phyloP scores from a whole-genome alignment of 2,329 filamentous ascomycete species.

The Colletotrichum higginsianum region DNA sequence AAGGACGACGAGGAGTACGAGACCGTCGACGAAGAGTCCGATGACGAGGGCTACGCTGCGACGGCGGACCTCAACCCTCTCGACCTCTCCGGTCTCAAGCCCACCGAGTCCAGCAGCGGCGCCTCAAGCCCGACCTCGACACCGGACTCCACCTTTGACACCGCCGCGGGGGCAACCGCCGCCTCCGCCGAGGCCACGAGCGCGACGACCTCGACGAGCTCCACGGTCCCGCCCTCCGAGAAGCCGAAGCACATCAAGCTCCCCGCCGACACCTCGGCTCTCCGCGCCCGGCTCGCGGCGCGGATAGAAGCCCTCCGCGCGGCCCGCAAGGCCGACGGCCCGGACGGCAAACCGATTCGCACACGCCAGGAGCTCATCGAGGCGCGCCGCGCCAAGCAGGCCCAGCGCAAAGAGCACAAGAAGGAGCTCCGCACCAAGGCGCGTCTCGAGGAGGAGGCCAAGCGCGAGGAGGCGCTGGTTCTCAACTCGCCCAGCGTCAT shows the following conservation, averaged over 20 bases:
- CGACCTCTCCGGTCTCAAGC: constrained; percentile 51
- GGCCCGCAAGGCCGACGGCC: constrained; percentile 87
- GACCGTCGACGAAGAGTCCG: constrained; percentile 35
- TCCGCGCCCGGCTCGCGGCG: constrained; percentile 84
- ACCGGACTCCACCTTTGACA: constrained; percentile 74
- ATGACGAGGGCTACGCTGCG: constrained; percentile 43
- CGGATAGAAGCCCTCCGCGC: constrained; percentile 89
- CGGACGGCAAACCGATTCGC: constrained; percentile 84
- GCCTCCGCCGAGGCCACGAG: constrained; percentile 64
- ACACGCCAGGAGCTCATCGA: constrained; percentile 95
- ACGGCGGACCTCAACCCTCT: constrained; percentile 45
- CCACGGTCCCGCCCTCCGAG: constrained; percentile 71
- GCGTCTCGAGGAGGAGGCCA: constrained; percentile 83
- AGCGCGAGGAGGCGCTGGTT: constrained; percentile 74
- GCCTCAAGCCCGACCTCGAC: constrained; percentile 56
- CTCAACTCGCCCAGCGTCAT: constrained; percentile 74
- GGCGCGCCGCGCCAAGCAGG: constrained; percentile 87
- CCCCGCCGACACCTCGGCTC: constrained; percentile 79
- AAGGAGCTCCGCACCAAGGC: constrained; percentile 85
- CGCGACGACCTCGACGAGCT: constrained; percentile 78
- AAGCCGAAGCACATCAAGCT: constrained; percentile 77
- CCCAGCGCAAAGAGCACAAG: constrained; percentile 88
- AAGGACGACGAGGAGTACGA: constrained; percentile 39
- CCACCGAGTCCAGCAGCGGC: constrained; percentile 62
- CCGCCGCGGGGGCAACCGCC: constrained; percentile 58